Evolutionary conservation across 805 yeast species (phyloP), one percentile per base, ranked within the genome.

Genomic region (Yamadazyma kitorensis): DNA sequence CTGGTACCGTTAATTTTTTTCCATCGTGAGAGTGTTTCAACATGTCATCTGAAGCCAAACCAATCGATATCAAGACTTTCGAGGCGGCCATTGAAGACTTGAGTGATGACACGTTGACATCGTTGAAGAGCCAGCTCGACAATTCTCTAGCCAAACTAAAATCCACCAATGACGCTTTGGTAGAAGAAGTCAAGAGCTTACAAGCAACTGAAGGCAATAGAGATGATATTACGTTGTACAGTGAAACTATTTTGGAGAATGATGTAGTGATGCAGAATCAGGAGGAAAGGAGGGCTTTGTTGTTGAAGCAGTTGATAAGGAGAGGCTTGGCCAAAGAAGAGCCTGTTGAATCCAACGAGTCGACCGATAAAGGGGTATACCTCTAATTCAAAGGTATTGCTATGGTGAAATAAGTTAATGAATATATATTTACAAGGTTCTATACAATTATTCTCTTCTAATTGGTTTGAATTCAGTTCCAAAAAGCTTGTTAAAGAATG

Each of bases 181-280:
- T 46, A 11, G 51, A 55, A n/a, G 70, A 74, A 37, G 57, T 76
- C 12, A 55, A 58, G 1, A 22, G 14, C 15, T 38, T 48, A 14
- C 38, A 40, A 14, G 35, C 30, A 24, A 18, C 11, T n/a, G 39
- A 36, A 24, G 48, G 40, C 23, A 53, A 52, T 15, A 60, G 57
- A 4, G 64, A 63, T 9, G 86, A 81, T 47, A 49, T 61, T n/a
- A 52, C 58, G 11, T 48, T 82, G 11, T 82, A 73, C 54, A 51
- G 46, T 5, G 82, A 76, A n/a, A 68, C 80, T 7, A 64, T 80
- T 12, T 46, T 50, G 6, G 89, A 82, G 43, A 82, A 82, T 51
- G 55, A 62, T 9, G 49, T 52, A 3, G 83, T 80, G n/a, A 58
- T 80, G 15, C 45, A 52, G 2, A 79, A 74, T 47, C 81, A 80